Base-by-base conservation (phyloP, 345 rosid species). In the Odontarrhena argentea region DNA sequence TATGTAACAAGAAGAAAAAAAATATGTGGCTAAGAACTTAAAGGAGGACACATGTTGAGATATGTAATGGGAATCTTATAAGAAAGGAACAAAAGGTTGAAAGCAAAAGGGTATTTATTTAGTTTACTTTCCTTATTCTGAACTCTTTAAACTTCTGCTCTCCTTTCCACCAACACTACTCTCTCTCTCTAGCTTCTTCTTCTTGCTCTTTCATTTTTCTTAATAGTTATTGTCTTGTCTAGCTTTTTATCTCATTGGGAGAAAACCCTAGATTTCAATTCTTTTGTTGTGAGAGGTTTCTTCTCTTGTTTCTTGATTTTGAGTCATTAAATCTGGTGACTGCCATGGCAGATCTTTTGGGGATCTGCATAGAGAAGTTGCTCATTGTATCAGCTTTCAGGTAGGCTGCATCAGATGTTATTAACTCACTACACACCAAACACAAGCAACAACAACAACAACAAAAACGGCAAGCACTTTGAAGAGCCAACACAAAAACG, bases 311-410 rank as follows among this genome's bases (percentile, higher is more conserved):
- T 26, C 25, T 62, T 59, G 9, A n/a, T 62, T 56, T 74, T 69
- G 69, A 72, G 75, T 58, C 67, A 71, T 77, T 83, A 69, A 79
- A 74, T 81, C 64, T 74, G 65, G 53, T 60, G 79, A 69, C 74
- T 77, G 82, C 77, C 71, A 82, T 80, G 80, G 60, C 81, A 65
- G 48, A 44, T 53, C 58, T 78, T 82, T 70, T 81, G 45, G 84
- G 87, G 83, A 82, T 81, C 81, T 66, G 81, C 68, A 74, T 63
- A 67, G 76, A 76, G 52, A 56, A 56, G 78, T 24, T 55, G 42
- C 60, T 48, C 35, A 51, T 58, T 70, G 63, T 54, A 69, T 70
- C 80, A 79, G 77, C 72, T 73, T 74, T 74, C 75, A 74, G 74
- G 70, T 64, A 69, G 79, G 75, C 66, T 70, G 68, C 66, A 59